Base-by-base conservation (phyloP, 805 yeast genomes). In the Clavispora fructus region DNA sequence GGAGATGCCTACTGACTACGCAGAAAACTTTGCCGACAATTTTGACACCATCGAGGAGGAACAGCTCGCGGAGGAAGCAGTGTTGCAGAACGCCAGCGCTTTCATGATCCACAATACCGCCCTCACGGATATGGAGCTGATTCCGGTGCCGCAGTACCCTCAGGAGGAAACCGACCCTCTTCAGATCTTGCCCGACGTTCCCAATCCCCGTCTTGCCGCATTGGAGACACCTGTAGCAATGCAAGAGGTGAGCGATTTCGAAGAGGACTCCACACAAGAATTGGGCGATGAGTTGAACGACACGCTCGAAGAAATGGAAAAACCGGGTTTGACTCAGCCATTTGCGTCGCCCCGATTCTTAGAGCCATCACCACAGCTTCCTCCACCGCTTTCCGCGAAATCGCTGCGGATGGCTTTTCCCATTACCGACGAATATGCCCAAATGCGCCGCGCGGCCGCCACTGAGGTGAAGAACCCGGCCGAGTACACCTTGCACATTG, bases 401-500 rank as follows among this genome's bases (percentile, higher is more conserved):
- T 49, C 63, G 7, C 60, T 60, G 48, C 52, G 60, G 25, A 49
- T 67, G 17, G 61, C 68, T 0, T 49, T 68, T 28, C 51, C 70
- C 4, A 60, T 62, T 38, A 68, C 68, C 5, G 68, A 67, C 37
- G 73, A 68, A 45, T 60, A 64, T 43, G 48, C 60, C 16, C 52
- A 62, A 6, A 55, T 67, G 46, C 61, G 74, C 26, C 59, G 61
- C 48, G 69, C 62, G 10, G 57, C 69, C 40, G 76, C 75, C 8
- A 68, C 85, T 0, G 87, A 83, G 48, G 71, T 77, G 61, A 82
- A 85, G 58, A 75, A 85, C 26, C 87, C 91, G 0, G 84, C 92
- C 0, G 97, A 91, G 58, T 94, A 94, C 61, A 94, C 98, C 0
- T 70, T 95, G 44, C 97, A 95, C 64, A 90, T 95, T 25, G 75